Percentiles rank a stretch among this genome's conserved stretches.
Evolutionary conservation across 1,139 yeast species (phyloP).

Genomic region (Yamadazyma trypodendri): DNA sequence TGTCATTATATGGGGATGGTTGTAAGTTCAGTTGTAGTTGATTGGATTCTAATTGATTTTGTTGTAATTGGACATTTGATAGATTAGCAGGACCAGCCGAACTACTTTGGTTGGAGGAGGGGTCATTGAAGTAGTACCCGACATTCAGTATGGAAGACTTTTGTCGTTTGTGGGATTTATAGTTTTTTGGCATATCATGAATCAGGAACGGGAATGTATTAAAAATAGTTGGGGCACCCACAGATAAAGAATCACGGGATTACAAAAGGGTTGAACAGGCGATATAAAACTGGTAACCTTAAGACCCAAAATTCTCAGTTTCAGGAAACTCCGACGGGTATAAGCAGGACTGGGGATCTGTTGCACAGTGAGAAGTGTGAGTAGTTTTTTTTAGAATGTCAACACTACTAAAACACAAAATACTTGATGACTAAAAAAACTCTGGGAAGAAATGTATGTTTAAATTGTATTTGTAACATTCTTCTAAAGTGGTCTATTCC

Average conservation of each 20-base stretch:
- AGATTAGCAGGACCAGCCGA: conserved; percentile 4
- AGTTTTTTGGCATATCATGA: conserved; percentile 24
- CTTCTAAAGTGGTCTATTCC: background rate
- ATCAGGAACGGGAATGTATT: conserved; percentile 4
- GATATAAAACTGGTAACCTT: background rate
- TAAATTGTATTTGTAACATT: conserved; percentile 4
- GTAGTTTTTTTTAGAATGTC: background rate
- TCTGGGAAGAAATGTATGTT: background rate
- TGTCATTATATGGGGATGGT: background rate
- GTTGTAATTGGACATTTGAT: background rate
- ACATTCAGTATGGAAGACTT: conserved; percentile 40
- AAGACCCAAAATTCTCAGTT: too few species aligned
- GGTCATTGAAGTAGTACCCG: conserved; percentile 29
- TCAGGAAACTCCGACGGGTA: too few species aligned
- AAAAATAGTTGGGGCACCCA: too few species aligned
- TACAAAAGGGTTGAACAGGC: too few species aligned
- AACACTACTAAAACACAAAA: background rate
- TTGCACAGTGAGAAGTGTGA: background rate
- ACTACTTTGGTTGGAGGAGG: background rate
- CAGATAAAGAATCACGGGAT: too few species aligned
- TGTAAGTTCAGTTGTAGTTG: conserved; percentile 2
- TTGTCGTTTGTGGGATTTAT: conserved; percentile 41
- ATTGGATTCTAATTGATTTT: too few species aligned
- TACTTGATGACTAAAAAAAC: background rate
- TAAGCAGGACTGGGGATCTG: background rate